Evolutionary conservation across 2,329 filamentous ascomycete species (phyloP), one percentile per base, ranked within the genome.

Genomic region (Colletotrichum chlorophyti): DNA sequence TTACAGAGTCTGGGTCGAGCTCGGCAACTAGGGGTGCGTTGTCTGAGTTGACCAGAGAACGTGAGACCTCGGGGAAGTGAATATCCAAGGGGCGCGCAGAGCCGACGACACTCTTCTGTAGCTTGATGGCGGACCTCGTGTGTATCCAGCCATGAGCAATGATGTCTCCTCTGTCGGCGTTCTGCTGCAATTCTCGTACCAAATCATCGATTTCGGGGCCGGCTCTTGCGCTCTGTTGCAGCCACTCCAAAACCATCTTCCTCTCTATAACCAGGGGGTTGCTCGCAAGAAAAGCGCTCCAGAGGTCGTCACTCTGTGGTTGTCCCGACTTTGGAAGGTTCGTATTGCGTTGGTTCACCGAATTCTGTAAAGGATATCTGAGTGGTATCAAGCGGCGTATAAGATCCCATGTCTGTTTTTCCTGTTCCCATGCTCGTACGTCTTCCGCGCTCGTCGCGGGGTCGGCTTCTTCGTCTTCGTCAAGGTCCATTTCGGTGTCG

Each of bases 91-190:
- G 59, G 10, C 60, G 53, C 15, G 32, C 27, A 14, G 54, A 51
- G 7, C 61, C 61, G 6, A 86, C 78, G 63, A 95, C 77, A 57
- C 90, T 87, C 77, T 98, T 99, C 70, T 91, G 87, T 54, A 91
- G 84, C 77, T 99, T 99, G 74, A 99, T 92, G 43, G 89, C 88
- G 58, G 91, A 87, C 63, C 93, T 91, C 0, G 95, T 97, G 71
- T 97, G 92, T 62, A 97, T 85, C 91, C 93, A 97, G 35, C 94
- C 94, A 70, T 93, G 88, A 24, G 91, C 87, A 77, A 95, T 91
- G 9, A 93, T 86, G 46, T 93, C 91, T 9, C 90, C 90, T 66
- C 91, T 82, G 59, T 94, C 90, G 11, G 91, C 89, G 62, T 87
- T 87, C 60, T 86, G 82, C 70, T 93, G 89, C 51, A 93, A 82